phyloP scores from a whole-genome alignment of 1,284 basidiomycete species.

The Chalciporus sp. region DNA sequence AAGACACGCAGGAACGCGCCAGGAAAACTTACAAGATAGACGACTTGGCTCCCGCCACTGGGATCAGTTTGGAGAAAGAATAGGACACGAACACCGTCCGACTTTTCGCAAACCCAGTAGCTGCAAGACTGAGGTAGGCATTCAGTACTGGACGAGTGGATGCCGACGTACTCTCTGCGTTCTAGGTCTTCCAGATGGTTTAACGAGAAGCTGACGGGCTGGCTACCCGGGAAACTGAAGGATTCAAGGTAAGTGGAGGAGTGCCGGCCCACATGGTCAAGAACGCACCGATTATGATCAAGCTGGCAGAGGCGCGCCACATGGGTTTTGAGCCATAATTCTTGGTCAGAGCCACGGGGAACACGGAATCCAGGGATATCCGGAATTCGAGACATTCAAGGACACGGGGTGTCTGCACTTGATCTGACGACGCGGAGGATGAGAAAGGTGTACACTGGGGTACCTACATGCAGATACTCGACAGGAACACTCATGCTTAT shows the following conservation, averaged over 20 bases:
- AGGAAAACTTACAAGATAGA: slow-evolving; percentile 70
- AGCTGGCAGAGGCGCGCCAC: slow-evolving; percentile 71
- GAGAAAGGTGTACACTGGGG: too few species aligned
- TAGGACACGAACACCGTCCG: slow-evolving; percentile 94
- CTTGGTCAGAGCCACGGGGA: slow-evolving; percentile 56
- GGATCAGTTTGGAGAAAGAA: slow-evolving; percentile 81
- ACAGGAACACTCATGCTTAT: slow-evolving; percentile 20
- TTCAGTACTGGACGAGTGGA: slow-evolving; percentile 1
- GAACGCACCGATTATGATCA: slow-evolving; percentile 54
- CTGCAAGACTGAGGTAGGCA: slow-evolving; percentile 44
- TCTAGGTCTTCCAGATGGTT: slow-evolving; percentile 78
- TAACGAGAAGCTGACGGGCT: slow-evolving; percentile 85
- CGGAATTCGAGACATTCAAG: slow-evolving; percentile 53
- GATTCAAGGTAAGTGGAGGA: slow-evolving; percentile 8
- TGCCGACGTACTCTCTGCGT: slow-evolving; percentile 70
- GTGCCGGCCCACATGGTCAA: slow-evolving; percentile 3
- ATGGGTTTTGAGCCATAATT: slow-evolving; percentile 60
- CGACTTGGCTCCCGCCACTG: slow-evolving; percentile 65
- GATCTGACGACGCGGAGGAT: background rate
- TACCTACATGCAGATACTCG: too few species aligned
- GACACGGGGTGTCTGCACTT: background rate
- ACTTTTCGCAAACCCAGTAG: slow-evolving; percentile 99
- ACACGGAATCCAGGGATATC: slow-evolving; percentile 66
- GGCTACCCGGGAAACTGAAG: slow-evolving; percentile 86
- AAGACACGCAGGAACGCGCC: slow-evolving; percentile 1